These are phyloP conservation scores for Wickerhamomyces chaumierensis DNA, from an alignment of 805 yeast species.

Conservation along the genomic window DNA sequence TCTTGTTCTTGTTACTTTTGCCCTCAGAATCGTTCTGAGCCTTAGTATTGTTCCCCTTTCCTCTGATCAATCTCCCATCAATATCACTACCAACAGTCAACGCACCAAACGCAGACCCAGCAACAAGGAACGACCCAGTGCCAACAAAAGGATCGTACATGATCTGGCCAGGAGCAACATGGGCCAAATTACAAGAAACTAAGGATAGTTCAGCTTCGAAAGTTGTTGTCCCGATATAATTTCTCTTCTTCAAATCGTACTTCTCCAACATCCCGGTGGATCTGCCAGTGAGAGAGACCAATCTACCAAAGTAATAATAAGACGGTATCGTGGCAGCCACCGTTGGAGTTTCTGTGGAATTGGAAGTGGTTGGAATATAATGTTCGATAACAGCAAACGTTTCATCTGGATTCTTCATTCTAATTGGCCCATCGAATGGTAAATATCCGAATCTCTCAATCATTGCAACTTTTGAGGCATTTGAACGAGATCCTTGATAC, in stretches of 20 bases:
- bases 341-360: too few species aligned
- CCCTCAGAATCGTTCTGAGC: too few species aligned
- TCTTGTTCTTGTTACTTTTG: too few species aligned
- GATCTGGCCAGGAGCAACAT: constrained; percentile 50
- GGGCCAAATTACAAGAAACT: constrained; percentile 80
- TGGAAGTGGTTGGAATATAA: constrained; percentile 38
- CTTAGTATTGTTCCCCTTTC: constrained; percentile 50
- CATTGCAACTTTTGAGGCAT: constrained; percentile 39
- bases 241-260: constrained; percentile 72
- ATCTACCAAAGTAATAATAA: constrained; percentile 65
- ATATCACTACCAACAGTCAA: constrained; percentile 80
- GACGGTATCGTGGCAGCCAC: constrained; percentile 41
- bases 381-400: constrained; percentile 67
- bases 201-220: constrained; percentile 90
- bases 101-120: constrained; percentile 81
- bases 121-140: constrained; percentile 87
- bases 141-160: constrained; percentile 95
- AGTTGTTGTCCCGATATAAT: constrained; percentile 90
- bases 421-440: constrained; percentile 65
- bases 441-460: constrained; percentile 67
- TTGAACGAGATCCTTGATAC: constrained; percentile 55
- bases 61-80: constrained; percentile 70
- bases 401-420: constrained; percentile 67
- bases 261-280: constrained; percentile 55
- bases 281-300: constrained; percentile 52